Percentiles rank a stretch among this genome's conserved stretches.
Evolutionary conservation across 2,329 filamentous ascomycete species (phyloP).

Genomic region (Verticillium klebahnii): DNA sequence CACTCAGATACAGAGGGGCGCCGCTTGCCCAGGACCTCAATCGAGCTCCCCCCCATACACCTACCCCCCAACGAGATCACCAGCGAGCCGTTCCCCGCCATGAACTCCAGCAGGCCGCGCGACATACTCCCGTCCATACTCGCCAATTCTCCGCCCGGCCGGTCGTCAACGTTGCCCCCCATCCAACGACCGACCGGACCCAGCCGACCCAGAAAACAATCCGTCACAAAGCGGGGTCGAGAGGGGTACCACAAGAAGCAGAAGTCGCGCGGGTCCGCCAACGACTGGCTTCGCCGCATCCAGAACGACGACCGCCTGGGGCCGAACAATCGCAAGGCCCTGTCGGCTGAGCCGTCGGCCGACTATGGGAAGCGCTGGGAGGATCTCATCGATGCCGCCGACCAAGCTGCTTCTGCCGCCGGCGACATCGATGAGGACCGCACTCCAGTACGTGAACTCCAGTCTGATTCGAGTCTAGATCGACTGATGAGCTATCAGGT

Average conservation of each 20-base stretch:
- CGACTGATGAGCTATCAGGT: constrained; percentile 35
- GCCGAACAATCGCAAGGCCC: constrained; percentile 73
- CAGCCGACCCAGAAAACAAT: constrained; percentile 76
- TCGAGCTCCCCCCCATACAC: constrained; percentile 70
- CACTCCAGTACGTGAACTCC: constrained; percentile 60
- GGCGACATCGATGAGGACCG: constrained; percentile 89
- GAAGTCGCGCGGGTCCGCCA: constrained; percentile 65
- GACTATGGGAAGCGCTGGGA: constrained; percentile 91
- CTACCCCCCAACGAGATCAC: constrained; percentile 55
- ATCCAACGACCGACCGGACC: constrained; percentile 64
- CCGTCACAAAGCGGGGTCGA: constrained; percentile 73
- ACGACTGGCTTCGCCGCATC: constrained; percentile 57
- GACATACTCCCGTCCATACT: constrained; percentile 81
- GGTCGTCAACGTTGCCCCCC: constrained; percentile 83
- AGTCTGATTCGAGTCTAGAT: constrained; percentile 29
- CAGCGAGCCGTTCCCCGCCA: constrained; percentile 66
- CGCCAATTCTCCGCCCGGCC: constrained; percentile 74
- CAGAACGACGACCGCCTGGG: constrained; percentile 60
- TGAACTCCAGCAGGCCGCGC: constrained; percentile 57
- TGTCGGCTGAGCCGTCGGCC: constrained; percentile 78
- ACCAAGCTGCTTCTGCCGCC: constrained; percentile 70
- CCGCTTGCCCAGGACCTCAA: constrained; percentile 59
- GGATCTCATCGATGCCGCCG: constrained; percentile 87
- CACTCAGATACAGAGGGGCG: constrained; percentile 66
- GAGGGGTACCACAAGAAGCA: constrained; percentile 77